phyloP scores from a whole-genome alignment of 1,284 basidiomycete genomes.

The Porogramme epimiltina region DNA sequence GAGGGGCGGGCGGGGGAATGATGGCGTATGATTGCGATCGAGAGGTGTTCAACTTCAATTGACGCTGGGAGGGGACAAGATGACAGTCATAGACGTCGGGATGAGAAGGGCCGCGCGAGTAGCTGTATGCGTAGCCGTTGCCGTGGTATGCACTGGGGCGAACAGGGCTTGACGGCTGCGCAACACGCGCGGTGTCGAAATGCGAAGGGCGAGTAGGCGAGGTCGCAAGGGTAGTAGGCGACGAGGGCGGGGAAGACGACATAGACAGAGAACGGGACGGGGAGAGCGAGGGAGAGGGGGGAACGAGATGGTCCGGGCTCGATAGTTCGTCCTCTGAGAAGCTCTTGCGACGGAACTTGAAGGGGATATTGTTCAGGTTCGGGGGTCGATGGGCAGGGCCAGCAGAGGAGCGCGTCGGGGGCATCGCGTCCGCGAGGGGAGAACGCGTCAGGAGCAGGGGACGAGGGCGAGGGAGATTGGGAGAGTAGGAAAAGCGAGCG shows the following conservation, averaged over 20 bases:
- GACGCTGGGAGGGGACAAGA: neutral
- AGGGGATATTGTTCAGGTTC: slow-evolving; percentile 16
- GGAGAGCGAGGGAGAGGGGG: slow-evolving; percentile 18
- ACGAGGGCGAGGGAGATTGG: slow-evolving; percentile 1
- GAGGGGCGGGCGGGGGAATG: slow-evolving; percentile 2
- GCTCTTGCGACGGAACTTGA: slow-evolving; percentile 27
- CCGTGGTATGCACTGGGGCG: slow-evolving; percentile 8
- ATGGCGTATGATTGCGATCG: slow-evolving; percentile 13
- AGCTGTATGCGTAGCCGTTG: slow-evolving; percentile 17
- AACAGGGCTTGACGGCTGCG: slow-evolving; percentile 14
- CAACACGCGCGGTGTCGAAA: slow-evolving; percentile 6
- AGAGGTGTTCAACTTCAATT: neutral
- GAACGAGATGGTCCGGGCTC: slow-evolving; percentile 11
- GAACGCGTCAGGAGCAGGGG: neutral
- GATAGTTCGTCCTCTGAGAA: slow-evolving; percentile 20
- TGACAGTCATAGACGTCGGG: slow-evolving; percentile 3
- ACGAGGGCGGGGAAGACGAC: slow-evolving; percentile 21
- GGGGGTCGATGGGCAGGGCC: neutral
- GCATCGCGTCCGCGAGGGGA: slow-evolving; percentile 7
- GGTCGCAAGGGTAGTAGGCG: slow-evolving; percentile 13
- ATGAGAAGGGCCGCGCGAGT: slow-evolving; percentile 10
- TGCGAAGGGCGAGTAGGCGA: slow-evolving; percentile 13
- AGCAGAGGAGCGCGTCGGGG: slow-evolving; percentile 11
- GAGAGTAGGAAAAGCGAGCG: slow-evolving; percentile 4
- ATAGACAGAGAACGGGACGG: slow-evolving; percentile 19